Percentiles rank a stretch among this genome's conserved stretches.
These are phyloP conservation scores for Aspergillus costaricaensis DNA, from an alignment of 2,329 filamentous ascomycete species.

Conservation along the genomic window DNA sequence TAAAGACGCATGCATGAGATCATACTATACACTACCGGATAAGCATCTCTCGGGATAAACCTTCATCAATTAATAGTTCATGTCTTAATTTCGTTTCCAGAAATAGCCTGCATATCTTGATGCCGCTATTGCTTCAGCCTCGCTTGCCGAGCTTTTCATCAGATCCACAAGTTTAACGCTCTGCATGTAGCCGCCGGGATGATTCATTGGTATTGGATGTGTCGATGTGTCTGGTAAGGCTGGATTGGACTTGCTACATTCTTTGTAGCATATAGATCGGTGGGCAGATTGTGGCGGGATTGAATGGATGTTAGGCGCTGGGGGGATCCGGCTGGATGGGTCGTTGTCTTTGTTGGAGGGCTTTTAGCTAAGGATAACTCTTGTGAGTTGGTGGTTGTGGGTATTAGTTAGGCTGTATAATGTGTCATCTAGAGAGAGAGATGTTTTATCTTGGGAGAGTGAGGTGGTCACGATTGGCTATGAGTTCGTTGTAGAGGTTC, in stretches of 20 bases:
- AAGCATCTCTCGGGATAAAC: not conserved
- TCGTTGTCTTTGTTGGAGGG: too few species aligned
- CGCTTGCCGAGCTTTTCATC: not conserved
- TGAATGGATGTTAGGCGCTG: not conserved
- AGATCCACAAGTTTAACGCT: not conserved
- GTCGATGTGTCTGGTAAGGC: not conserved
- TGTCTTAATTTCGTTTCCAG: not conserved
- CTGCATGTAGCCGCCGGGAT: slow-evolving; percentile 1
- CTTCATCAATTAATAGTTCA: not conserved
- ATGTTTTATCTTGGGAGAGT: not conserved
- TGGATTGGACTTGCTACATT: not conserved
- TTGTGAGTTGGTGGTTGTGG: not conserved
- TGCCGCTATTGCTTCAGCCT: not conserved
- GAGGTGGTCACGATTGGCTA: not conserved
- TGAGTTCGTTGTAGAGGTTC: not conserved
- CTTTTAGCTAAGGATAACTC: slow-evolving; percentile 9
- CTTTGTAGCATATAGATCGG: not conserved
- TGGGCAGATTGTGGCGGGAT: not conserved
- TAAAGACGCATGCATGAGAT: not conserved
- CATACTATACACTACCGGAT: not conserved
- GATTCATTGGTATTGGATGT: not conserved
- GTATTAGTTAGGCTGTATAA: not conserved
- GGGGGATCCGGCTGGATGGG: not conserved
- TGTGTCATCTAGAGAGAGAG: too few species aligned
- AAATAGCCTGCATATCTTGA: not conserved